Base-by-base conservation (phyloP, 495 filamentous ascomycete species). In the Copromyces sp. region DNA sequence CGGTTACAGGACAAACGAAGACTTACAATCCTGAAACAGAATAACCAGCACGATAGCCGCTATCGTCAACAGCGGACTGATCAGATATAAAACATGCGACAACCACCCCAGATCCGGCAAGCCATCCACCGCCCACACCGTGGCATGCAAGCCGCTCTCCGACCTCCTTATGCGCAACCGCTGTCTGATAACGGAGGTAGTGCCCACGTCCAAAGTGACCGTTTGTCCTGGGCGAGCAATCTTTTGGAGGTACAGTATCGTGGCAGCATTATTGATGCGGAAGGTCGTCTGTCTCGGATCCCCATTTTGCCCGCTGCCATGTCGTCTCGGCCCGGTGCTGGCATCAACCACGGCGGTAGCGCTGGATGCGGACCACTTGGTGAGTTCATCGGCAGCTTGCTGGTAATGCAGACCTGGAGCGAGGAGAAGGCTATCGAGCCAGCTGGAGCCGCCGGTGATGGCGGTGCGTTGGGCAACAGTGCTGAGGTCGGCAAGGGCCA, bases 351-450 rank as follows among this genome's bases (percentile, higher is more conserved):
- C 71, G 42, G 70, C 73, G 3, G 68, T 32, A 9, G 74, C 73
- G 65, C 69, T 77, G 77, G 35, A 76, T 71, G 1, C 53, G 24
- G 74, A 69, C 40, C 76, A 59, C 9, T 76, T 76, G 35, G 71
- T 74, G 44, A 89, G 75, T 37, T 81, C 80, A 16, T 85, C 85
- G n/a, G 86, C 88, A 5, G 81, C 77, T 74, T 90, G 89, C 73
- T 90, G 87, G 69, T 84, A 84, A 80, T 90, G 89, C 59, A 90
- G 74, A 3, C 88, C 88, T 0, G 89, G 89, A 17, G 85, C 87
- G 0, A 90, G 81, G 35, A 89, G 76, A 6, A 90, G 78, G 24
- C 78, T 78, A 77, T 90, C 89, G 0, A 88, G 77, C 75, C 84
- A 84, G 6, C 81, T 81, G 0, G 86, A 81, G 3, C 82, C 84